Evolutionary conservation across 1,284 basidiomycete species (phyloP), one percentile per base, ranked within the genome.

Genomic region (Golubevia sp.): DNA sequence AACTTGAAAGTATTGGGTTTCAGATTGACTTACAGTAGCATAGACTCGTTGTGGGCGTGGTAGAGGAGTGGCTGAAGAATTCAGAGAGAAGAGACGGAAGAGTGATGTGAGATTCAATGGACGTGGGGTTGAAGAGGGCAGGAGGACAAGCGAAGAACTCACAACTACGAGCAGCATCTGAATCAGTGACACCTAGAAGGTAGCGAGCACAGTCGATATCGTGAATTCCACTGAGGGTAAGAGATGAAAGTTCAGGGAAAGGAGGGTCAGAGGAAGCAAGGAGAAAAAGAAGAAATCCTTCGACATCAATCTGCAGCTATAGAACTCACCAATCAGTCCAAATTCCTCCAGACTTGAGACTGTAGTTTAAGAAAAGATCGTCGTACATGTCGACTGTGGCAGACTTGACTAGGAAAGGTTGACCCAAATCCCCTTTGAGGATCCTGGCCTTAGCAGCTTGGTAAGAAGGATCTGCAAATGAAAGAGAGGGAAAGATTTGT

Each of bases 391-490:
- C 80, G 54, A 73, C 70, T 4, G 74, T 77, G 23, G 69, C 63
- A 2, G 66, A 70, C 52, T 78, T 73, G 59, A 79, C 56, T 25
- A 74, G 26, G 64, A 71, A 73, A 2, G 65, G 49, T 25, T 66
- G 54, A 1, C 82, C 82, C 1, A 78, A 55, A 20, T 55, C 23
- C 7, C 74, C 73, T 6, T 13, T 18, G 24, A 71, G 62, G 21
- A 79, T 67, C 54, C 63, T 61, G 26, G 44, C 53, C 38, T 68
- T 64, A 18, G 69, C 67, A 54, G 70, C 64, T 11, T 59, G 11
- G 61, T 73, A 73, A 2, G 71, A 69, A 25, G 78, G 73, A 67
- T 83, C n/a, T n/a, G n/a, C n/a, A n/a, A n/a, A n/a, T n/a, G n/a
- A n/a, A n/a, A n/a, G n/a, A n/a, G n/a, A n/a, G n/a, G n/a, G n/a